Evolutionary conservation across 2,329 filamentous ascomycete species (phyloP), one percentile per base, ranked within the genome.

Genomic region (Dothistroma septosporum): DNA sequence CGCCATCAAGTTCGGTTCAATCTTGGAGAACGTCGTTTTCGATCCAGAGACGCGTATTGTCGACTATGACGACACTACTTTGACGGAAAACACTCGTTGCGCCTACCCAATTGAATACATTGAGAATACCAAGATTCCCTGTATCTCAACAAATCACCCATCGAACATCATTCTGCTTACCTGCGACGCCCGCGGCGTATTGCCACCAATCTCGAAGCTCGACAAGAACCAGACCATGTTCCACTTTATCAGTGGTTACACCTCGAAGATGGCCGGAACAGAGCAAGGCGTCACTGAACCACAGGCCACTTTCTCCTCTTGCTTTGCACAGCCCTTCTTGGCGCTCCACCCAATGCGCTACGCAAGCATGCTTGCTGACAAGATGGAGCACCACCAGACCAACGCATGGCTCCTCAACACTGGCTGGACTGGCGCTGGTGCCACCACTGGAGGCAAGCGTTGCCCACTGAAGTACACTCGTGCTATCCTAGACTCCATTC

Each of bases 181-280:
- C 65, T 99, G 94, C 82, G 94, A 99, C 73, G 94, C 94, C 62
- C 91, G 94, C 69, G 94, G 94, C 82, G 94, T 99, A 54, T 87
- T 99, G 59, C 94, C 94, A 60, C 94, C 94, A 53, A 97, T 99
- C 80, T 97, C 92, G 73, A 97, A 97, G 85, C 89, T 99, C 76
- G 87, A 89, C 83, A 86, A 89, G 67, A 87, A 91, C 73, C 94
- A 97, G 82, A 96, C 92, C 78, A 97, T 99, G 93, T 99, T 97
- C 88, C 94, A 99, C 85, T 99, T 99, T 87, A 99, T 99, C 80
- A 96, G 91, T 19, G 94, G 94, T 71, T 99, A 99, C 85, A 99
- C 94, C 66, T 97, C 93, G 75, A 99, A 99, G 88, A 99, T 99
- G 94, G 94, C 94, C 67, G 94, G 94, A 74, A 99, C 94, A 35